phyloP scores from a whole-genome alignment of 129 eudicot genomes.

The Flaveria linearis region DNA sequence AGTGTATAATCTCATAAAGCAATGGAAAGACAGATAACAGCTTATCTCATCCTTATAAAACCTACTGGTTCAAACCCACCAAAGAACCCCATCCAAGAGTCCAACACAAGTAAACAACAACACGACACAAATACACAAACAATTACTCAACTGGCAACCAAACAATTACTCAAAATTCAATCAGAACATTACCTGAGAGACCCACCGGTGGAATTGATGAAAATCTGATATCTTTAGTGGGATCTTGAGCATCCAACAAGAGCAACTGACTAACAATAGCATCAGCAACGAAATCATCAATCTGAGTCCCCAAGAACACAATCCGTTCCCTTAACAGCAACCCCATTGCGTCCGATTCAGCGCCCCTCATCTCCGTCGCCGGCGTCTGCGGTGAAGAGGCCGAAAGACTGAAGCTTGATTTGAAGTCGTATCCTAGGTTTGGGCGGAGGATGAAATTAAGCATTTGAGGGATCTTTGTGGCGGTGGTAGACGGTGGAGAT shows the following conservation, averaged over 20 bases:
- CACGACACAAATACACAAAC: not conserved
- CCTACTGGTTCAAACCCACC: not conserved
- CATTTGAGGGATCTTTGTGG: constrained; percentile 33
- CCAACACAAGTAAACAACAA: too few species aligned
- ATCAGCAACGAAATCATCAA: constrained; percentile 91
- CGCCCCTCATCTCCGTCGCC: constrained; percentile 66
- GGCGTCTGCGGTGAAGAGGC: constrained; percentile 65
- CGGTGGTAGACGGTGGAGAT: constrained; percentile 26
- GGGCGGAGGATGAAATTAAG: constrained; percentile 33
- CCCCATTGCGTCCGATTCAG: constrained; percentile 79
- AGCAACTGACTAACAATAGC: constrained; percentile 83
- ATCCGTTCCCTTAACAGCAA: constrained; percentile 75
- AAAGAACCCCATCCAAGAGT: not conserved
- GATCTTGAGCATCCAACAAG: constrained; percentile 83
- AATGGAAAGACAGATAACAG: not conserved
- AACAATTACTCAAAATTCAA: not conserved
- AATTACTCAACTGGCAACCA: not conserved
- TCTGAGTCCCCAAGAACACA: constrained; percentile 66
- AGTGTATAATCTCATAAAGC: not conserved
- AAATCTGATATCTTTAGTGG: constrained; percentile 73
- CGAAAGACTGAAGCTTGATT: constrained; percentile 16
- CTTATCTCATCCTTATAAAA: not conserved
- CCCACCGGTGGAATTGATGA: constrained; percentile 85
- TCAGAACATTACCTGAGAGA: constrained; percentile 51
- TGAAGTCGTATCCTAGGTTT: constrained; percentile 23